phyloP scores from a whole-genome alignment of 805 yeast genomes.

The Wickerhamiella domercqiae region DNA sequence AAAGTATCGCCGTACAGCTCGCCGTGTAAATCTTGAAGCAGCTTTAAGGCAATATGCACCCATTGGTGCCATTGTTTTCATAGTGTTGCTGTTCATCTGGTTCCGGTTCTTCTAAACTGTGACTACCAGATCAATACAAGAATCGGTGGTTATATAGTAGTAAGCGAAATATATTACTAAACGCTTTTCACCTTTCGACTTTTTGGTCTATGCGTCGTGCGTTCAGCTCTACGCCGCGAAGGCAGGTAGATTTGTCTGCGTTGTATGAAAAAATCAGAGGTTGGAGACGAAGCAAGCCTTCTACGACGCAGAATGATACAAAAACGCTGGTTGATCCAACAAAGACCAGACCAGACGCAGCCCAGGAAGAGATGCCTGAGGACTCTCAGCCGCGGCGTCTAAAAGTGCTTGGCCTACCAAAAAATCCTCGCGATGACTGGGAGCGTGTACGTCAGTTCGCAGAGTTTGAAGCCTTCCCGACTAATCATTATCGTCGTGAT shows the following conservation, averaged over 20 bases:
- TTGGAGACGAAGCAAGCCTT: slow-evolving; percentile 6
- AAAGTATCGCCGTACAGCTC: slow-evolving; percentile 80
- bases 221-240: slow-evolving; percentile 8
- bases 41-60: slow-evolving; percentile 84
- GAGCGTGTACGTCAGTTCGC: slow-evolving; percentile 9
- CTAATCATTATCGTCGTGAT: slow-evolving; percentile 13
- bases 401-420: slow-evolving; percentile 16
- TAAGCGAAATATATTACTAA: neutral
- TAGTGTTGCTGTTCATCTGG: slow-evolving; percentile 65
- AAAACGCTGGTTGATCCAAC: slow-evolving; percentile 17
- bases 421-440: slow-evolving; percentile 9
- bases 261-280: slow-evolving; percentile 12
- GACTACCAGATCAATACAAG: neutral
- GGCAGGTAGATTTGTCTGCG: slow-evolving; percentile 7
- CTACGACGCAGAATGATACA: slow-evolving; percentile 6
- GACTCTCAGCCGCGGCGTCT: slow-evolving; percentile 15
- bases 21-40: slow-evolving; percentile 78
- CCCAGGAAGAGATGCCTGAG: slow-evolving; percentile 11
- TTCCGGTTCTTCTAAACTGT: slow-evolving; percentile 41
- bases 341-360: slow-evolving; percentile 4
- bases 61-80: slow-evolving; percentile 51
- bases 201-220: slow-evolving; percentile 1
- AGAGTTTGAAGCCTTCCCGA: slow-evolving; percentile 22
- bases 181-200: neutral
- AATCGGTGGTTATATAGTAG: neutral